phyloP scores from a whole-genome alignment of 257 asterid genomes.

The Ballota nigra region DNA sequence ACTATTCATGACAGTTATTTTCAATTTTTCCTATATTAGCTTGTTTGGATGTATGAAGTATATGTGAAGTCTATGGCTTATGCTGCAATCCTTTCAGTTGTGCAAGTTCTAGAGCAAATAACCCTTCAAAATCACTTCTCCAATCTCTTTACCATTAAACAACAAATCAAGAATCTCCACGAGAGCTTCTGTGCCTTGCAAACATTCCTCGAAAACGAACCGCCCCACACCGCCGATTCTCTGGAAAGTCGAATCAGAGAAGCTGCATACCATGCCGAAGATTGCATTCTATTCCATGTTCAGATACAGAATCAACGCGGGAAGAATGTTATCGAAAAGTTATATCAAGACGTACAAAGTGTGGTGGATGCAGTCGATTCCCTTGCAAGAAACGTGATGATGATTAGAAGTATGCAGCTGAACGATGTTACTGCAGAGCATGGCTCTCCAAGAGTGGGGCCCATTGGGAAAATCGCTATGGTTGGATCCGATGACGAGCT shows the following conservation, averaged over 20 bases:
- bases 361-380: slow-evolving; percentile 18
- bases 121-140: background rate
- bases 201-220: slow-evolving; percentile 23
- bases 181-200: slow-evolving; percentile 15
- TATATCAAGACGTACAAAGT: background rate
- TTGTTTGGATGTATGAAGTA: background rate
- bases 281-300: slow-evolving; percentile 10
- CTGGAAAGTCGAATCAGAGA: slow-evolving; percentile 14
- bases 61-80: slow-evolving; percentile 9
- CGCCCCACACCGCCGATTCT: background rate
- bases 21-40: background rate
- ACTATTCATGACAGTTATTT: too few relatives aligned
- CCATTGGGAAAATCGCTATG: background rate
- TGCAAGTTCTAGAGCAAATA: slow-evolving; percentile 3
- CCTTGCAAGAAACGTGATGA: background rate
- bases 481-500: slow-evolving; percentile 24
- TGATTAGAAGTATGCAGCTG: background rate
- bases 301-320: background rate
- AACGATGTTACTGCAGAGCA: background rate
- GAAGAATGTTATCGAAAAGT: background rate
- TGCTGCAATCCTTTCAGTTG: slow-evolving; percentile 19
- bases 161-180: slow-evolving; percentile 14
- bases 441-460: too few relatives aligned
- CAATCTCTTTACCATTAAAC: slow-evolving; percentile 8
- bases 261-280: slow-evolving; percentile 25